phyloP scores from a whole-genome alignment of 1,284 basidiomycete genomes.

The Singerocomus rubriflavus region DNA sequence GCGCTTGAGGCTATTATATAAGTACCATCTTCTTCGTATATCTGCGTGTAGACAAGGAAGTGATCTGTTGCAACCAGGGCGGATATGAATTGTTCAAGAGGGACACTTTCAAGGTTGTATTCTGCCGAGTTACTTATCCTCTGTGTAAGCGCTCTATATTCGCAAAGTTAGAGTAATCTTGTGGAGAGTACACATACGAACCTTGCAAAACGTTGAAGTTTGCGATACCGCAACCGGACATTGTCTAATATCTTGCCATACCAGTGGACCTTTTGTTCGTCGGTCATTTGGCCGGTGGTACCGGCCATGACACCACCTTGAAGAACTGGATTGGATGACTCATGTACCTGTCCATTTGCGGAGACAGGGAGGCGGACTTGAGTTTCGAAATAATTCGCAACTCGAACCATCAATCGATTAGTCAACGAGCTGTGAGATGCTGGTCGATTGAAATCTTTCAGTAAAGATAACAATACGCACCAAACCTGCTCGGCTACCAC shows the following conservation, averaged over 20 bases:
- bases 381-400: conserved; percentile 91
- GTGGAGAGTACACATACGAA: conserved; percentile 34
- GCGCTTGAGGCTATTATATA: conserved; percentile 88
- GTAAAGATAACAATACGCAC: conserved; percentile 42
- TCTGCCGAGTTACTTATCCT: conserved; percentile 96
- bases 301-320: conserved; percentile 30
- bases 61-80: conserved; percentile 86
- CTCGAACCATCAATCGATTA: conserved; percentile 86
- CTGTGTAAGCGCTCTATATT: conserved; percentile 67
- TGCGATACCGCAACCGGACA: conserved; percentile 89
- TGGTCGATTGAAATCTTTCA: conserved; percentile 1
- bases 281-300: conserved; percentile 54
- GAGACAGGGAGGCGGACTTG: conserved; percentile 77
- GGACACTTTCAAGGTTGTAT: conserved; percentile 81
- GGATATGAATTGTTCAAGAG: conserved; percentile 79
- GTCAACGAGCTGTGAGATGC: conserved; percentile 65
- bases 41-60: conserved; percentile 91
- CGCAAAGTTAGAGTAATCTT: conserved; percentile 9
- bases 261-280: conserved; percentile 84
- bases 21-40: conserved; percentile 88
- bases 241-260: conserved; percentile 93
- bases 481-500: conserved; percentile 94
- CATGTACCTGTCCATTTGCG: conserved; percentile 22
- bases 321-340: conserved; percentile 21
- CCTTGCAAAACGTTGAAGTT: conserved; percentile 92